These are phyloP conservation scores for Fraxinus angustifolia DNA, from an alignment of 305 asterid genomes.

Conservation along the genomic window DNA sequence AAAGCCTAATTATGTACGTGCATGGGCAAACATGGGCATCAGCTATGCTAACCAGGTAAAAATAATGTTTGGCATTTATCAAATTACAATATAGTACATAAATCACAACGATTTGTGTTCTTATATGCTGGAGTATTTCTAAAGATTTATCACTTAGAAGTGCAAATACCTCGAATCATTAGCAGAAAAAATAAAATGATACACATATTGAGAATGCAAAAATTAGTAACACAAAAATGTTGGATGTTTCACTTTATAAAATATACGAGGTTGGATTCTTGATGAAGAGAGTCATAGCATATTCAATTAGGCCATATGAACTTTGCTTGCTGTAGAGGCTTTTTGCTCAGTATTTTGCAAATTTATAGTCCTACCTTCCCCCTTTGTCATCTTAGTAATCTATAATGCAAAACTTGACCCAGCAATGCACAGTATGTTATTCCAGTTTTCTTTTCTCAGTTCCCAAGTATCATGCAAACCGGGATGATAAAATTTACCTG, in stretches of 20 bases:
- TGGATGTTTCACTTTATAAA: conserved; percentile 8
- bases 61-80: conserved; percentile 3
- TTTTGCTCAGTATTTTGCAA: neutral
- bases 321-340: neutral
- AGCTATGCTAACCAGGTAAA: conserved; percentile 98
- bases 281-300: conserved; percentile 1
- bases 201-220: neutral
- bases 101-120: neutral
- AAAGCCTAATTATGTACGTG: conserved; percentile 97
- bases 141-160: neutral
- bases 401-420: neutral
- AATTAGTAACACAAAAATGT: neutral
- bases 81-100: neutral
- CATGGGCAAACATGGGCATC: conserved; percentile 99
- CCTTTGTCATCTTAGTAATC: neutral
- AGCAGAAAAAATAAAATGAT: conserved; percentile 10
- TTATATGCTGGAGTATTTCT: conserved; percentile 16
- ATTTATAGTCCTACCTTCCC: neutral
- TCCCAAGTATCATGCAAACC: neutral
- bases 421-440: neutral
- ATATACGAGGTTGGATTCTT: neutral
- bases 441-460: neutral
- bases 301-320: neutral
- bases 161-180: conserved; percentile 2
- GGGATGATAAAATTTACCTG: neutral